These are phyloP conservation scores for Nidularia sp. DNA, from an alignment of 768 basidiomycete genomes.

Conservation along the genomic window DNA sequence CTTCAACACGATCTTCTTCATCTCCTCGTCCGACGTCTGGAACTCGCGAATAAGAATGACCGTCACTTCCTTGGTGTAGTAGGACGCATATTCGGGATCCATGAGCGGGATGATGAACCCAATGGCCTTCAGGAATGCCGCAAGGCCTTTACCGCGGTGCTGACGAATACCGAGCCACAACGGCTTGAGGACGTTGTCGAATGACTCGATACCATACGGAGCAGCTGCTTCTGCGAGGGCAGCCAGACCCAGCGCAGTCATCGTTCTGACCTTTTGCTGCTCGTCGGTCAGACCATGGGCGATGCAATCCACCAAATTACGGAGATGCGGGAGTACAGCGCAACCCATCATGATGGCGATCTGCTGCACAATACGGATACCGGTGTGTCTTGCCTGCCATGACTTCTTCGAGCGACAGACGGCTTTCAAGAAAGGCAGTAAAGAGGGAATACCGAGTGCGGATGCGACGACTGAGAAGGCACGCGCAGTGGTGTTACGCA, in stretches of 20 bases:
- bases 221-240: constrained; percentile 96
- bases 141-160: constrained; percentile 92
- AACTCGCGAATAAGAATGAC: constrained; percentile 97
- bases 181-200: constrained; percentile 94
- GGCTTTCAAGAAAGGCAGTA: constrained; percentile 97
- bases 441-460: constrained; percentile 94
- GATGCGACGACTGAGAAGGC: constrained; percentile 99
- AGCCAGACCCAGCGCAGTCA: constrained; percentile 90
- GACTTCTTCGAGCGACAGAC: constrained; percentile 99
- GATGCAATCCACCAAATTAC: constrained; percentile 95
- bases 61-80: constrained; percentile 98
- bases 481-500: constrained; percentile 97
- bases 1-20: constrained; percentile 99
- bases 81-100: constrained; percentile 99
- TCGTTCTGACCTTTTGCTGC: constrained; percentile 94
- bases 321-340: constrained; percentile 93
- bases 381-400: constrained; percentile 99
- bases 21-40: constrained; percentile 99
- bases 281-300: constrained; percentile 91
- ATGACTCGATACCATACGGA: constrained; percentile 99
- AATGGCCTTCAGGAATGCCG: constrained; percentile 95
- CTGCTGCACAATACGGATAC: constrained; percentile 99
- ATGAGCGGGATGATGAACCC: constrained; percentile 99
- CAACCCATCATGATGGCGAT: constrained; percentile 99
- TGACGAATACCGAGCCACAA: constrained; percentile 92